phyloP scores from a whole-genome alignment of 306 rosid genomes.

The Delonix regia region DNA sequence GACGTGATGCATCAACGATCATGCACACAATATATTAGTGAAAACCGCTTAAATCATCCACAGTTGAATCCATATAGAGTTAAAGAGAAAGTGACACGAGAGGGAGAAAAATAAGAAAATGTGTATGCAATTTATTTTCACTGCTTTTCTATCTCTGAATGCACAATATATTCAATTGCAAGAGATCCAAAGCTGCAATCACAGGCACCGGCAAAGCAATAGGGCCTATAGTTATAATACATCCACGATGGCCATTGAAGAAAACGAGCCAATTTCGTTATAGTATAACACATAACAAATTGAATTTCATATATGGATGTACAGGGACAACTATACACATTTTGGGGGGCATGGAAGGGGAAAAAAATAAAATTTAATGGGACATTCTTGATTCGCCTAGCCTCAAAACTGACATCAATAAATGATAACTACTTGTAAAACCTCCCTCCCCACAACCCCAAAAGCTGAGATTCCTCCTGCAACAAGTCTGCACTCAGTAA shows the following conservation, averaged over 20 bases:
- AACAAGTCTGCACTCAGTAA: conserved; percentile 45
- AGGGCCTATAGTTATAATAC: background rate
- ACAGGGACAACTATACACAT: conserved; percentile 50
- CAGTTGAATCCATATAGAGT: too few relatives aligned
- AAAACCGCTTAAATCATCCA: too few relatives aligned
- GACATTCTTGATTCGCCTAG: conserved; percentile 27
- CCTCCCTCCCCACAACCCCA: conserved; percentile 18
- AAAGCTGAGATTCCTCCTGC: conserved; percentile 63
- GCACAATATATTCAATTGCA: too few relatives aligned
- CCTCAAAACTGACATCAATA: conserved; percentile 39
- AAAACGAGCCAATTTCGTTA: background rate
- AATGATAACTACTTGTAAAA: conserved; percentile 26
- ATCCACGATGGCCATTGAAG: background rate
- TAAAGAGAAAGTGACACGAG: too few relatives aligned
- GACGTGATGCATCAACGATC: too few relatives aligned
- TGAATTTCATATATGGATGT: conserved; percentile 37
- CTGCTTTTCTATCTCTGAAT: too few relatives aligned
- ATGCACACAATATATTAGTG: too few relatives aligned
- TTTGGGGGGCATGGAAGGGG: background rate
- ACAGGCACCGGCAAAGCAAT: background rate
- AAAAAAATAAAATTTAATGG: conserved; percentile 18
- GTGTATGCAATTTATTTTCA: too few relatives aligned
- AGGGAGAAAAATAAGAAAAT: too few relatives aligned
- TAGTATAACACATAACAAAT: conserved; percentile 28
- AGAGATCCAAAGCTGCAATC: background rate